A percentile compares a stretch with the other conserved stretches of the same genome.
These are phyloP conservation scores for Neurospora sp. DNA, from an alignment of 2,329 filamentous ascomycete species.

Conservation along the genomic window DNA sequence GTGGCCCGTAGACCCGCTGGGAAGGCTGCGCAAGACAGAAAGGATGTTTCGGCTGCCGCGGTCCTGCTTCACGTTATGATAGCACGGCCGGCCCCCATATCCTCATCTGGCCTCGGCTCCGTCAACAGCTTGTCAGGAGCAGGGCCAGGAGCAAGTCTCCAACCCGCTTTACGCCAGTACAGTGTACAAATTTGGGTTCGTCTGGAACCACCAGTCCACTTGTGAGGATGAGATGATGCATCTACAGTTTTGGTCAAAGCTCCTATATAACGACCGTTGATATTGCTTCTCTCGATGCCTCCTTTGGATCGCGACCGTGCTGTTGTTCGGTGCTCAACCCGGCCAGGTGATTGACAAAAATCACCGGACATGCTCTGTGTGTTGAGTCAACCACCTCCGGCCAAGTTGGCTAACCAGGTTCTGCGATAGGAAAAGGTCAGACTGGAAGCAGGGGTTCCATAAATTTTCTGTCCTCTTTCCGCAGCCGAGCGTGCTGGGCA, in stretches of 20 bases:
- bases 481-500: slow-evolving; percentile 31
- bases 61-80: neutral
- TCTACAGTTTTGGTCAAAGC: slow-evolving; percentile 12
- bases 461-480: slow-evolving; percentile 13
- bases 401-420: neutral
- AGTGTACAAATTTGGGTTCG: slow-evolving; percentile 7
- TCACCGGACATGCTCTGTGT: too few relatives aligned
- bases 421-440: neutral
- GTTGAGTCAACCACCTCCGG: too few relatives aligned
- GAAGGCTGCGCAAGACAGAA: slow-evolving; percentile 2
- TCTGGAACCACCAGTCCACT: slow-evolving; percentile 15
- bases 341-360: neutral
- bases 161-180: neutral
- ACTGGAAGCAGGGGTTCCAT: slow-evolving; percentile 8
- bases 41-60: slow-evolving; percentile 3
- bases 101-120: neutral
- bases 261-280: slow-evolving; percentile 16
- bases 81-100: neutral
- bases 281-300: slow-evolving; percentile 12
- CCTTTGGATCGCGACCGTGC: neutral
- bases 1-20: neutral
- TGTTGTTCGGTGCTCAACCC: neutral
- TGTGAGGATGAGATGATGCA: slow-evolving; percentile 12
- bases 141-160: neutral
- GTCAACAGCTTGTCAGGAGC: neutral